A percentile compares a stretch with the other conserved stretches of the same genome.
phyloP scores from a whole-genome alignment of 768 basidiomycete genomes.

The Amanita phalloides region DNA sequence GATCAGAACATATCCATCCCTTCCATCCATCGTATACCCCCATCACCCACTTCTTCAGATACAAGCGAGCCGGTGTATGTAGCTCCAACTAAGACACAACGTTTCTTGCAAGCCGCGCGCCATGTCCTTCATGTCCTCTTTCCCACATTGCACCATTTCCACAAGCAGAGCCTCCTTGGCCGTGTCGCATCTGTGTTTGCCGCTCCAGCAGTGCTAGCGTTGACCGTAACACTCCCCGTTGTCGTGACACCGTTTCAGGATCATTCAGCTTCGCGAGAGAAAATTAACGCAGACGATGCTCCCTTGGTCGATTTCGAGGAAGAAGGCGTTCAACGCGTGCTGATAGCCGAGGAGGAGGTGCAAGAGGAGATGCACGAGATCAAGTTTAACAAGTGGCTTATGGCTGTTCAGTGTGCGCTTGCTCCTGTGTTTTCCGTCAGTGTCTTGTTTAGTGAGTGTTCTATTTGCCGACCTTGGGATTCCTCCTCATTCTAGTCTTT shows the following conservation, averaged over 20 bases:
- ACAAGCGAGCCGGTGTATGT: slow-evolving; percentile 31
- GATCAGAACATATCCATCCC: slow-evolving; percentile 28
- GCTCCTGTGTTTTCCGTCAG: slow-evolving; percentile 71
- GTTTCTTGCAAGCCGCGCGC: slow-evolving; percentile 23
- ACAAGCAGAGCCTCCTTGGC: slow-evolving; percentile 56
- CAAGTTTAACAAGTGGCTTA: slow-evolving; percentile 72
- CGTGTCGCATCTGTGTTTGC: slow-evolving; percentile 72
- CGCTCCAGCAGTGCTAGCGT: slow-evolving; percentile 72
- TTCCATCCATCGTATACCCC: slow-evolving; percentile 46
- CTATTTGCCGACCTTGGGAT: background rate
- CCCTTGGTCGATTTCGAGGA: slow-evolving; percentile 62
- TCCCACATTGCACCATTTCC: slow-evolving; percentile 73
- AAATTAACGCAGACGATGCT: slow-evolving; percentile 23
- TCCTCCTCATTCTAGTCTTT: slow-evolving; percentile 1
- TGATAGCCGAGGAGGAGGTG: slow-evolving; percentile 68
- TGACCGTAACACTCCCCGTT: slow-evolving; percentile 89
- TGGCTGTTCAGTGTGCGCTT: slow-evolving; percentile 70
- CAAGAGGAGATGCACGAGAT: slow-evolving; percentile 60
- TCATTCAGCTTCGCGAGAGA: slow-evolving; percentile 25
- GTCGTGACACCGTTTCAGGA: slow-evolving; percentile 53
- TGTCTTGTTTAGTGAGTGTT: slow-evolving; percentile 66
- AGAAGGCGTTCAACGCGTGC: slow-evolving; percentile 55
- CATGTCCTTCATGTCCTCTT: slow-evolving; percentile 59
- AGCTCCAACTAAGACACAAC: slow-evolving; percentile 30
- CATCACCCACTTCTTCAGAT: slow-evolving; percentile 31